These are phyloP conservation scores for Debaryomyces maramus DNA, from an alignment of 805 yeast species.

Conservation along the genomic window DNA sequence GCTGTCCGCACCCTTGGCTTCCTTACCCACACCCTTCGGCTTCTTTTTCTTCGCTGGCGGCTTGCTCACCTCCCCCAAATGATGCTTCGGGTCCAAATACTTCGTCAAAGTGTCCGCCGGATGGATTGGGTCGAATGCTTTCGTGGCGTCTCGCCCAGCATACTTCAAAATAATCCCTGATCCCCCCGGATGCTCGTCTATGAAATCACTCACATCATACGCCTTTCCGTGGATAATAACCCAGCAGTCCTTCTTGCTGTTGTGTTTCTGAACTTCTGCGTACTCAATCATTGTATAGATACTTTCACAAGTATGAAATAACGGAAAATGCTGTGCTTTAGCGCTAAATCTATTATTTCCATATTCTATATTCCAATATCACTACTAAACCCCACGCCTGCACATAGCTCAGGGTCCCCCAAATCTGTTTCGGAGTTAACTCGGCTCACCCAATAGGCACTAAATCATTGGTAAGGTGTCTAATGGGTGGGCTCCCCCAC, in stretches of 20 bases:
- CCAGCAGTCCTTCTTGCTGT: conserved; percentile 70
- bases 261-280: conserved; percentile 47
- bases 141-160: conserved; percentile 62
- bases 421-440: too few relatives aligned
- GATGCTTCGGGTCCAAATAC: conserved; percentile 49
- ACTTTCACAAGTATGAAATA: too few relatives aligned
- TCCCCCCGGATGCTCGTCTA: conserved; percentile 65
- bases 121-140: conserved; percentile 85
- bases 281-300: conserved; percentile 16
- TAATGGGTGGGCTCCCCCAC: too few relatives aligned
- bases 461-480: too few relatives aligned
- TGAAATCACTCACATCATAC: conserved; percentile 70
- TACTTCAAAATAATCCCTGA: conserved; percentile 51
- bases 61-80: conserved; percentile 34
- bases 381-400: too few relatives aligned
- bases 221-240: conserved; percentile 77
- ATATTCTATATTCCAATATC: too few relatives aligned
- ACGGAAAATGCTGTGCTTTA: too few relatives aligned
- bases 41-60: conserved; percentile 5
- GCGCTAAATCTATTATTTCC: too few relatives aligned
- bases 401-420: too few relatives aligned
- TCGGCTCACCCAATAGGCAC: too few relatives aligned
- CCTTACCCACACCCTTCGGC: background rate
- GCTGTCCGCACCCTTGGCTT: background rate
- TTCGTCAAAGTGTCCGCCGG: conserved; percentile 82